These are phyloP conservation scores for Jackrogersella minutella DNA, from an alignment of 495 filamentous ascomycete species.

Conservation along the genomic window DNA sequence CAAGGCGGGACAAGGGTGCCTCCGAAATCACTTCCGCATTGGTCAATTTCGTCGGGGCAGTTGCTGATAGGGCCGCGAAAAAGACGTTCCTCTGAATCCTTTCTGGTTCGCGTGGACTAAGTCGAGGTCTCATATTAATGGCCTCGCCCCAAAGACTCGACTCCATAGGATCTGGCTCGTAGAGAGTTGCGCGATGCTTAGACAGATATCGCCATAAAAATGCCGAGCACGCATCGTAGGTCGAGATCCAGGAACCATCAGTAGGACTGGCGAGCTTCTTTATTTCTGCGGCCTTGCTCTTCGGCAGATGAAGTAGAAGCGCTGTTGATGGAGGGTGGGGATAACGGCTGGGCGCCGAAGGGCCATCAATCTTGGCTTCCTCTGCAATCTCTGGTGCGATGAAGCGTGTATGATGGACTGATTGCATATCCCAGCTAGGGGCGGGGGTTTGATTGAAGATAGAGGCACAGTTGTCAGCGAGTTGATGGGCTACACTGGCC, in stretches of 20 bases:
- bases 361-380: slow-evolving; percentile 46
- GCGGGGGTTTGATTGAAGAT: slow-evolving; percentile 42
- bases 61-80: slow-evolving; percentile 38
- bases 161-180: slow-evolving; percentile 38
- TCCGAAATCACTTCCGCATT: slow-evolving; percentile 48
- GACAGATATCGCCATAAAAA: slow-evolving; percentile 50
- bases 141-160: slow-evolving; percentile 48
- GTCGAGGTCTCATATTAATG: slow-evolving; percentile 52
- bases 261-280: slow-evolving; percentile 48
- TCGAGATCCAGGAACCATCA: slow-evolving; percentile 51
- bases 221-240: slow-evolving; percentile 54
- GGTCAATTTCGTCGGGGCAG: slow-evolving; percentile 32
- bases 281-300: slow-evolving; percentile 52
- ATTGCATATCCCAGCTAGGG: slow-evolving; percentile 48
- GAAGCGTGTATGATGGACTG: slow-evolving; percentile 48
- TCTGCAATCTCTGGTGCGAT: slow-evolving; percentile 35
- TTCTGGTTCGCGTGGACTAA: slow-evolving; percentile 43
- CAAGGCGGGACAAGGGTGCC: slow-evolving; percentile 48
- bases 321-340: slow-evolving; percentile 41
- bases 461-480: slow-evolving; percentile 55
- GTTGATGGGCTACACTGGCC: slow-evolving; percentile 49
- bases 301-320: slow-evolving; percentile 53
- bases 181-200: slow-evolving; percentile 46
- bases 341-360: slow-evolving; percentile 41
- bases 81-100: slow-evolving; percentile 52